Evolutionary conservation across 2,329 filamentous ascomycete species (phyloP).

Genomic region (Alternaria hordeiaustralica): DNA sequence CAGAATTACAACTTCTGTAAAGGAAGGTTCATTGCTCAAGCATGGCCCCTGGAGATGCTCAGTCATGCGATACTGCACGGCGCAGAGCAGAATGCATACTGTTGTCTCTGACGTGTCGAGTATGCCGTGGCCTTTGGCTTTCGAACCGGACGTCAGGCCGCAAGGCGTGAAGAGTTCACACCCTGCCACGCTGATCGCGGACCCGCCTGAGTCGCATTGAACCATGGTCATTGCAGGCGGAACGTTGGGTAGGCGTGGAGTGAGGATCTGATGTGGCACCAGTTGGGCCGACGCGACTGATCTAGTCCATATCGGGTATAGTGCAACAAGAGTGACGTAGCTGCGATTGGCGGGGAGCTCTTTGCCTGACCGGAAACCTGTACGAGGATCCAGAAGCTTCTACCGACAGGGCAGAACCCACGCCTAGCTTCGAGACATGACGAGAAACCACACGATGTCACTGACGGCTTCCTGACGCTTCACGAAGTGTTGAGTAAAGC

Average conservation of each 20-base stretch:
- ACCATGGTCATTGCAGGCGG: background rate
- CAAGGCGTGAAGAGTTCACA: background rate
- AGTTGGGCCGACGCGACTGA: background rate
- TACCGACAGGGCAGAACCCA: constrained; percentile 23
- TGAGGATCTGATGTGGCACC: constrained; percentile 1
- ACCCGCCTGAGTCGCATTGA: background rate
- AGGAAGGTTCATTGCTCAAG: too few relatives aligned
- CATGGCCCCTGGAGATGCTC: too few relatives aligned
- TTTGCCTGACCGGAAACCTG: constrained; percentile 22
- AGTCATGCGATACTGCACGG: too few relatives aligned
- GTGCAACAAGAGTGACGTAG: constrained; percentile 10
- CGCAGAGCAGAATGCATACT: too few relatives aligned
- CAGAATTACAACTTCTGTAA: too few relatives aligned
- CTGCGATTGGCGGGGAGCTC: constrained; percentile 12
- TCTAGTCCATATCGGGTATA: background rate
- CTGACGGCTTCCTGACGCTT: constrained; percentile 31
- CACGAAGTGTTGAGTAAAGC: constrained; percentile 8
- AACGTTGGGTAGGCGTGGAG: constrained; percentile 9
- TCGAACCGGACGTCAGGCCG: background rate
- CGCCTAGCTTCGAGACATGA: constrained; percentile 24
- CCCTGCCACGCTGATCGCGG: background rate
- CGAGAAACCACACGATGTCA: constrained; percentile 34
- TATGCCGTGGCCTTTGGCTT: background rate
- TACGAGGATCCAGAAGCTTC: constrained; percentile 37
- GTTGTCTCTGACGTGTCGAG: constrained; percentile 15